Base-by-base conservation (phyloP, 2,329 filamentous ascomycete species). In the Botrytis fabae region DNA sequence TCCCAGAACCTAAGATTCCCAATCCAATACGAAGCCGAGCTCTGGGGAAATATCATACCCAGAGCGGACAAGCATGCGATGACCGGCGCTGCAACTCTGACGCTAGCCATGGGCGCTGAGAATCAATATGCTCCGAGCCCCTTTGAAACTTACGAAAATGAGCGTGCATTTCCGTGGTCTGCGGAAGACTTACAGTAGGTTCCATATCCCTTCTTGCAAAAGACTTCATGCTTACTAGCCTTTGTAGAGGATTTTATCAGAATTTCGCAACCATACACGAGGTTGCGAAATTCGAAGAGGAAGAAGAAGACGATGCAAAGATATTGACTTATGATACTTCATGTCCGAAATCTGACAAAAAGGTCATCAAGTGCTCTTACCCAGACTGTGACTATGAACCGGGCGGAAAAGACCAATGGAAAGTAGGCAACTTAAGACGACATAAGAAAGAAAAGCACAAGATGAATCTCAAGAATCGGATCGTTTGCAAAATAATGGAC, bases 321-420 rank as follows among this genome's bases (percentile, higher is more conserved):
- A 71, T 35, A 32, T 40, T 60, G 22, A n/a, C 38, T n/a, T n/a
- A 60, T 40, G 63, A 35, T 10, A 61, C 12, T 60, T 32, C 59
- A 20, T 59, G 64, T 20, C 59, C 46, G 38, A 68, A 59, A 14
- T 28, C 22, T 18, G n/a, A 46, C 5, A 28, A 1, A 22, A 32
- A 40, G 9, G 12, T n/a, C 35, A 28, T 57, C 18, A 68, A 57
- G 18, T 68, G 65, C 5, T 18, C 18, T 20, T 32, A 57, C 42
- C 54, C 57, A 42, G 70, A 68, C 28, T 79, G 78, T 59, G 62
- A 48, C 25, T 77, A 79, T 64, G 51, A 73, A 6, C 76, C 78
- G 9, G 66, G 61, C 4, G 79, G 79, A 28, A 72, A 78, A 61
- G 73, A 79, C 14, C 76, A 76, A 69, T 80, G 78, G 78, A 79